These are phyloP conservation scores for Tephrocybe sp. DNA, from an alignment of 768 basidiomycete genomes.

Conservation along the genomic window DNA sequence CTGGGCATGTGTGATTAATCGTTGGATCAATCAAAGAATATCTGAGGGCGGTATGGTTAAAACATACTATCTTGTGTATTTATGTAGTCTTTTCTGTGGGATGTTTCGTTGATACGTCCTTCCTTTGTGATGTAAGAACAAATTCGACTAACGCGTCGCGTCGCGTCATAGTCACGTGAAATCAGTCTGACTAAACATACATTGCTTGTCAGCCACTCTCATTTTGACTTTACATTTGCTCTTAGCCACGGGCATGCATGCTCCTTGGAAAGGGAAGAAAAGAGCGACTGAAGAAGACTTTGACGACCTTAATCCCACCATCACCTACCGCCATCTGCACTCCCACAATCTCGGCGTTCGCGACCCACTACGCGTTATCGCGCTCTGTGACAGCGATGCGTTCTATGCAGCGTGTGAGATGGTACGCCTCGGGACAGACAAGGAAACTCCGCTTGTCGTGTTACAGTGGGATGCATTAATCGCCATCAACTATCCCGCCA, in stretches of 20 bases:
- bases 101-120: too few relatives aligned
- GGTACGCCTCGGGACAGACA: constrained; percentile 66
- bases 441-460: constrained; percentile 72
- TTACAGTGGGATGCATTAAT: constrained; percentile 89
- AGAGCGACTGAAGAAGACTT: constrained; percentile 48
- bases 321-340: constrained; percentile 80
- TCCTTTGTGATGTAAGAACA: too few relatives aligned
- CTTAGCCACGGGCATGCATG: not conserved
- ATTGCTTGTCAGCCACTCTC: not conserved
- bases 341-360: constrained; percentile 65
- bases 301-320: constrained; percentile 60
- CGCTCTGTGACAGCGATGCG: constrained; percentile 88
- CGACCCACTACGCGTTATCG: constrained; percentile 82
- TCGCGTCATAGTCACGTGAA: constrained; percentile 9
- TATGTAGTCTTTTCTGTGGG: too few relatives aligned
- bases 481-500: constrained; percentile 94
- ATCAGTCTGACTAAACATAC: not conserved
- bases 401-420: constrained; percentile 89
- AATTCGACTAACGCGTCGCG: not conserved
- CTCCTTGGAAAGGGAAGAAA: constrained; percentile 56
- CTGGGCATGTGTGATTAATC: too few relatives aligned
- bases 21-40: too few relatives aligned
- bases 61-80: too few relatives aligned
- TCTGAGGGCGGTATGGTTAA: too few relatives aligned
- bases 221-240: not conserved